phyloP scores from a whole-genome alignment of 148 eudicot genomes.

The Silene conica region DNA sequence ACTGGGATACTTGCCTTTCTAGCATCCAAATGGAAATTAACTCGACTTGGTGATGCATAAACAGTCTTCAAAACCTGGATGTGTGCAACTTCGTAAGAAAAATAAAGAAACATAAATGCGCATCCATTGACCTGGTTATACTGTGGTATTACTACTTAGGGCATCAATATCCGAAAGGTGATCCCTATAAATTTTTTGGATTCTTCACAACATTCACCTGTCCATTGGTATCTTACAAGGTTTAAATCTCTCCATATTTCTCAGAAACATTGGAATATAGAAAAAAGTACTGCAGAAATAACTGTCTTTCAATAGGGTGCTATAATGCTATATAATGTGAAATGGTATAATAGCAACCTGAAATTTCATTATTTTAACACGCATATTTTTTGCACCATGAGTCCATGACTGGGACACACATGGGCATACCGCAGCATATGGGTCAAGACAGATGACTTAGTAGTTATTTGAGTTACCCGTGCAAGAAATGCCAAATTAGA shows the following conservation, averaged over 20 bases:
- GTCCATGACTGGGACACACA: not conserved
- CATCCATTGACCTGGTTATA: not conserved
- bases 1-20: slow-evolving; percentile 62
- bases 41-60: slow-evolving; percentile 98
- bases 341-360: not conserved
- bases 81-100: slow-evolving; percentile 1
- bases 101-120: not conserved
- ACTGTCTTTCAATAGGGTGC: not conserved
- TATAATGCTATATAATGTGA: not conserved
- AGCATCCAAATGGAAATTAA: slow-evolving; percentile 93
- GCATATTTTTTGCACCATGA: not conserved
- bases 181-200: not conserved
- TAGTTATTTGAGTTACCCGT: not conserved
- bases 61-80: slow-evolving; percentile 92
- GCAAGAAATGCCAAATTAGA: not conserved
- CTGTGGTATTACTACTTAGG: not conserved
- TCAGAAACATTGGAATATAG: no score
- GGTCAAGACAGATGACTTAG: not conserved
- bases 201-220: not conserved
- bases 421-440: not conserved
- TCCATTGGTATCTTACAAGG: not conserved
- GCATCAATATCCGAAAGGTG: not conserved
- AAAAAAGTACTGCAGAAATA: not conserved
- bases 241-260: not conserved
- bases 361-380: not conserved